Base-by-base conservation (phyloP, 2,329 filamentous ascomycete genomes). In the Ophiostoma tasmaniense region DNA sequence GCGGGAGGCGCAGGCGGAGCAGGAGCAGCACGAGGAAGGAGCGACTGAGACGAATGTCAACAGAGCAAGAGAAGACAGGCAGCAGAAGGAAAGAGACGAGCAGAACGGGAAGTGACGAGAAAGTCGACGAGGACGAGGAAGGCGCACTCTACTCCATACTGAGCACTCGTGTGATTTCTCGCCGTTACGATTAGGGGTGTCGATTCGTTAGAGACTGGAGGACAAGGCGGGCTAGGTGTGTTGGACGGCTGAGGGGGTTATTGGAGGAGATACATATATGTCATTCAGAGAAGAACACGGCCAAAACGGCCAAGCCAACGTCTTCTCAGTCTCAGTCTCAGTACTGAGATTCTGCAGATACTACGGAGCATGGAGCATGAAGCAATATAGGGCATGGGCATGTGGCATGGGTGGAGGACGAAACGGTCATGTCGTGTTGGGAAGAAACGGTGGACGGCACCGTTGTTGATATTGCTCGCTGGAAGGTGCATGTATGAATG, bases 41-140 rank as follows among this genome's bases (percentile, higher is more conserved):
- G 67, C 42, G 30, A 69, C n/a, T 64, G 50, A 66, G 42, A 66
- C 64, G 35, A 30, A 64, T 68, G 37, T 37, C 37, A 67, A 39
- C 37, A 39, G 39, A 37, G 25, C 33, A 39, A 45, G 64, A 30
- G 37, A 39, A 39, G 22, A 68, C 5, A 8, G 20, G 37, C 33
- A 39, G 5, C 5, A 67, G 45, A 42, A 50, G 35, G 33, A 20
- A 50, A 20, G n/a, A 20, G 22, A 55, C n/a, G n/a, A 11, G 2
- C 8, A 55, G 25, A 22, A 25, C n/a, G n/a, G 22, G 3, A 14
- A 22, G 7, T 11, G n/a, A 25, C 25, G 11, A 55, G 50, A 3
- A 55, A 55, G 14, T 8, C 25, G 22, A 3, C 50, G 13, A 10
- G 25, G 8, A 13, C 50, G 22, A 55, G 50, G 11, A 22, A 52